These are phyloP conservation scores for Saccharomycopsis oosterbeekiorum DNA, from an alignment of 805 yeast species.

Conservation along the genomic window DNA sequence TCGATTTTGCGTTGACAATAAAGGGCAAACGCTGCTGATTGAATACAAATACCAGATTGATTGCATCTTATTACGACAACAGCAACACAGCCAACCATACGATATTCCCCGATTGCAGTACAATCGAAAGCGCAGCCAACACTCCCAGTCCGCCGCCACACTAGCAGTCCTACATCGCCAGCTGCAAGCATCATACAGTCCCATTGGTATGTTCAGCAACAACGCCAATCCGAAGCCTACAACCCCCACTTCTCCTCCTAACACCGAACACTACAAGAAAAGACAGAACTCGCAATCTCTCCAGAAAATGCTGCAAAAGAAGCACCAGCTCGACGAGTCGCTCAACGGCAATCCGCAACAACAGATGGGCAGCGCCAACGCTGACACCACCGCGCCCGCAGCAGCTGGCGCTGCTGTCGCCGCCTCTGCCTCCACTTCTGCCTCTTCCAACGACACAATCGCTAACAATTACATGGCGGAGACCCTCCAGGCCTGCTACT, in stretches of 20 bases:
- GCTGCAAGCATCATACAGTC: neutral
- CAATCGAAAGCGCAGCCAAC: too few species aligned
- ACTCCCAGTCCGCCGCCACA: too few species aligned
- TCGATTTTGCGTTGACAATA: neutral
- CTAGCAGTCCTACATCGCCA: too few species aligned
- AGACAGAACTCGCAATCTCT: slow-evolving; percentile 14
- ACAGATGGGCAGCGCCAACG: neutral
- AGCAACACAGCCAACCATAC: too few species aligned
- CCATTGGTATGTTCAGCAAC: neutral
- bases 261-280: slow-evolving; percentile 9
- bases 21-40: neutral
- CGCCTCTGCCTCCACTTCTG: neutral
- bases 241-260: neutral
- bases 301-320: slow-evolving; percentile 5
- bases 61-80: too few species aligned
- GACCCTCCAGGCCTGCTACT: slow-evolving; percentile 17
- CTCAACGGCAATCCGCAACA: neutral
- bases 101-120: too few species aligned
- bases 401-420: neutral
- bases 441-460: neutral
- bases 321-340: neutral
- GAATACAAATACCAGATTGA: too few species aligned
- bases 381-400: neutral
- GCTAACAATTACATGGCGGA: slow-evolving; percentile 12
- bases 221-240: neutral